A percentile compares a stretch with the other conserved stretches of the same genome.
phyloP scores from a whole-genome alignment of 495 filamentous ascomycete genomes.

The Baudoinia panamericana region DNA sequence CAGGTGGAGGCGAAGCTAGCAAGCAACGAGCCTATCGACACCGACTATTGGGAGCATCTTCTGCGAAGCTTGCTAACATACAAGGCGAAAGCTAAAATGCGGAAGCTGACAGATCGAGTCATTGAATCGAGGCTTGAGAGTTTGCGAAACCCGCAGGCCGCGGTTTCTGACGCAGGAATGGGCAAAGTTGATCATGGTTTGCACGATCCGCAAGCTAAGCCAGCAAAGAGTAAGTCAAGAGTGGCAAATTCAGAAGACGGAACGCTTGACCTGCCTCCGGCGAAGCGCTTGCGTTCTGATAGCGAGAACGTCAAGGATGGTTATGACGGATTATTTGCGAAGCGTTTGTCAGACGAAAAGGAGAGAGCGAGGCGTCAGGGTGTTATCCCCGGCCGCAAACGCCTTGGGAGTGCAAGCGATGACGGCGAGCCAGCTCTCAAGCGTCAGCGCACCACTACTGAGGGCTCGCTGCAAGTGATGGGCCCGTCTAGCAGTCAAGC shows the following conservation, averaged over 20 bases:
- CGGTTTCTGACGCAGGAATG: slow-evolving; percentile 44
- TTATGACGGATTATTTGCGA: slow-evolving; percentile 52
- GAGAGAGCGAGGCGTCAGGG: slow-evolving; percentile 54
- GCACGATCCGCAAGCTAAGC: not conserved
- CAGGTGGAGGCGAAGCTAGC: slow-evolving; percentile 74
- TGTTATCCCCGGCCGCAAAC: slow-evolving; percentile 29
- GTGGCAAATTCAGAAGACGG: too few species aligned
- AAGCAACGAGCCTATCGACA: slow-evolving; percentile 85
- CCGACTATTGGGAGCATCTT: slow-evolving; percentile 94
- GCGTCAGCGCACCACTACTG: slow-evolving; percentile 8
- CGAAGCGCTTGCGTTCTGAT: slow-evolving; percentile 53
- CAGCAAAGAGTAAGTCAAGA: not conserved
- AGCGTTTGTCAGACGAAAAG: slow-evolving; percentile 48
- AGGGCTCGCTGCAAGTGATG: slow-evolving; percentile 48
- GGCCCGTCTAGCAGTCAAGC: slow-evolving; percentile 74
- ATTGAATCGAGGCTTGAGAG: slow-evolving; percentile 44
- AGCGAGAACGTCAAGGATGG: slow-evolving; percentile 53
- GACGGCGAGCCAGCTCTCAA: slow-evolving; percentile 8
- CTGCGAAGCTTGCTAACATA: slow-evolving; percentile 71
- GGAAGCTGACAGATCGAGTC: slow-evolving; percentile 66
- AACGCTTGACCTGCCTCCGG: slow-evolving; percentile 58
- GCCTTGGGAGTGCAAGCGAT: not conserved
- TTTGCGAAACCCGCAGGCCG: slow-evolving; percentile 46
- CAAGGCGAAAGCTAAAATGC: slow-evolving; percentile 81
- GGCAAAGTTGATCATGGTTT: not conserved